Base-by-base conservation (phyloP, 2,329 filamentous ascomycete genomes). In the Thielaviopsis euricoi region DNA sequence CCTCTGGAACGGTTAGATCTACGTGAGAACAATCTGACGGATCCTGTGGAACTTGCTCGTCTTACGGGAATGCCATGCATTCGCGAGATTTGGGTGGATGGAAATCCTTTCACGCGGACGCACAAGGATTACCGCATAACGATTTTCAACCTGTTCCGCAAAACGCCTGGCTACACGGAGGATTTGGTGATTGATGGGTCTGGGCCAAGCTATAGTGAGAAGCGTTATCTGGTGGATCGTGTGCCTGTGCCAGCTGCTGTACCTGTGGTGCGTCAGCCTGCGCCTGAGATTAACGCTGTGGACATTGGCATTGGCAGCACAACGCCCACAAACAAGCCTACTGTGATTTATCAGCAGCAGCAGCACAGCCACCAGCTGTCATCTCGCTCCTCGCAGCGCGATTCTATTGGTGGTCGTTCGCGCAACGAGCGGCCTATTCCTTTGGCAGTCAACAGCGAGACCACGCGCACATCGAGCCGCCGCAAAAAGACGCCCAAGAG, bases 61-160 rank as follows among this genome's bases (percentile, higher is more conserved):
- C 75, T 98, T 60, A 96, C 91, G 1, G 85, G 86, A 56, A 89
- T 96, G 55, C 90, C 93, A 25, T 87, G 96, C 56, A 86, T 98
- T 63, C 83, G 84, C 60, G 91, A 97, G 68, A 84, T 98, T 33
- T 98, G 90, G 78, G 86, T 98, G 17, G 81, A 86, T 61, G 88
- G 89, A 22, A 98, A 98, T 65, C 88, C 90, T 0, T 96, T 97
- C 65, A 87, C 86, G 50, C 88, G 87, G 64, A 90, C 89, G 0
- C 88, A 96, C 67, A 78, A 84, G 60, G 83, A 86, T 64, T 95
- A 95, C 67, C 83, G 93, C 53, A 77, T 95, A 62, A 87, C 83
- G 21, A 94, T 97, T 62, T 96, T 98, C 81, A 98, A 97, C 65
- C 76, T 97, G 2, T 98, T 98, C 76, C 82, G 93, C 62, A 84